phyloP scores from a whole-genome alignment of 2,329 filamentous ascomycete species.

The Ophiocordyceps unilateralis region DNA sequence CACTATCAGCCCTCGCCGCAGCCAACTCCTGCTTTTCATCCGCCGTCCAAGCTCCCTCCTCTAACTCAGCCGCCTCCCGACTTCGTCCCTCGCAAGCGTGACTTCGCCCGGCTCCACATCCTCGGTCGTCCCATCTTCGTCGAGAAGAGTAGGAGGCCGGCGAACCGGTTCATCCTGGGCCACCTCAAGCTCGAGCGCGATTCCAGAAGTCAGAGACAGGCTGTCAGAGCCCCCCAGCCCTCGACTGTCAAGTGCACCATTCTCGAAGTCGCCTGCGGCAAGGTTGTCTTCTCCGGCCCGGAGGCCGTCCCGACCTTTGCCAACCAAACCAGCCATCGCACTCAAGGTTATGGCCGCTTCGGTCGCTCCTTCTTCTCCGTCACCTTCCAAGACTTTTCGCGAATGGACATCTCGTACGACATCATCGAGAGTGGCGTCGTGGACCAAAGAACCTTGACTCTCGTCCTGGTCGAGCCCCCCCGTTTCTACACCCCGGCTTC shows the following conservation, averaged over 20 bases:
- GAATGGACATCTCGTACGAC: constrained; percentile 31
- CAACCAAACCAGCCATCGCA: constrained; percentile 15
- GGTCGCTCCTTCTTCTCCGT: constrained; percentile 24
- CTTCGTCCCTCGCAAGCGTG: constrained; percentile 1
- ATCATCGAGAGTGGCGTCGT: constrained; percentile 28
- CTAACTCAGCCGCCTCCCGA: too few relatives aligned
- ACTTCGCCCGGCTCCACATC: constrained; percentile 14
- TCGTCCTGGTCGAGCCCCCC: constrained; percentile 35
- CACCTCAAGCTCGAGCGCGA: constrained; percentile 12
- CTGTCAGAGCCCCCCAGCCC: constrained; percentile 6
- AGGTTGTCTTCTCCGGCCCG: constrained; percentile 22
- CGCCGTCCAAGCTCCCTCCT: too few relatives aligned
- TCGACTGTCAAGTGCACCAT: constrained; percentile 4
- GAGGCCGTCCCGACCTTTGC: constrained; percentile 22
- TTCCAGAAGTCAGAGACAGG: constrained; percentile 5
- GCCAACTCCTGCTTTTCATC: not conserved
- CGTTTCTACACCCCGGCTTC: constrained; percentile 22
- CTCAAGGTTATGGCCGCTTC: constrained; percentile 22
- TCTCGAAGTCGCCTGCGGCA: constrained; percentile 24
- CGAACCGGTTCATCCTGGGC: constrained; percentile 8
- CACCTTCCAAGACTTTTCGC: constrained; percentile 8
- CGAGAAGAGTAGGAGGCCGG: constrained; percentile 15
- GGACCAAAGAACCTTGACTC: constrained; percentile 21
- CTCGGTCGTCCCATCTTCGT: constrained; percentile 12
- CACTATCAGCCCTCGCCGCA: not conserved